Evolutionary conservation across 495 filamentous ascomycete species (phyloP), one percentile per base, ranked within the genome.

Genomic region (Aspergillus ellipticus): DNA sequence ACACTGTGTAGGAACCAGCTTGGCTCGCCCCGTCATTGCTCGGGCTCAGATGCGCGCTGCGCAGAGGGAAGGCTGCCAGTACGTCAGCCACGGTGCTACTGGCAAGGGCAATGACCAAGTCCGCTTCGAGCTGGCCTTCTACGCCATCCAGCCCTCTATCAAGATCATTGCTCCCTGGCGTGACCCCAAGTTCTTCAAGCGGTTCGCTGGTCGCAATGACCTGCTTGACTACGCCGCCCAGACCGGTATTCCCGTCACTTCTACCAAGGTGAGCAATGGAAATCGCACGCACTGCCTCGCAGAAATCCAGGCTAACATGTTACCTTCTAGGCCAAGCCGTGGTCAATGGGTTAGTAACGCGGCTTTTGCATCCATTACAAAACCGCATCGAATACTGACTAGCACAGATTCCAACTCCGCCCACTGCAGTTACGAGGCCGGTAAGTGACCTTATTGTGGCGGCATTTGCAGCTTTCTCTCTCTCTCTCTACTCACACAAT

Each of bases 131-230:
- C 79, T 90, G 55, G 87, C 84, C 33, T 90, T 88, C 75, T 82
- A 84, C 66, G 87, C 88, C 54, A 74, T 86, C 59, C 80, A 91
- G 71, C 89, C 89, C 53, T 73, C 74, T 43, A 88, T 92, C 74
- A 89, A 92, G 74, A 81, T 95, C 73, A 89, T 96, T 68, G 90
- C 90, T 45, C 93, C 91, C 28, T 96, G 93, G 92, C 78, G 93
- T 58, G 76, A 89, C 47, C 86, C 89, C 46, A 82, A 85, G 65
- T 96, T 97, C 81, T 90, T 85, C 79, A 74, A 89, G 63, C 80
- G 83, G 47, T 95, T 92, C 78, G 79, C 80, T 61, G 91, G 93
- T 64, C 87, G 93, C 56, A 85, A 90, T 63, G 90, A 92, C 67
- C 85, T 97, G 35, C 88, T 97, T 60, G 85, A 90, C 70, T 97